A percentile compares a stretch with the other conserved stretches of the same genome.
Evolutionary conservation across 129 eudicot species (phyloP).

Genomic region (Erigeron canadensis): DNA sequence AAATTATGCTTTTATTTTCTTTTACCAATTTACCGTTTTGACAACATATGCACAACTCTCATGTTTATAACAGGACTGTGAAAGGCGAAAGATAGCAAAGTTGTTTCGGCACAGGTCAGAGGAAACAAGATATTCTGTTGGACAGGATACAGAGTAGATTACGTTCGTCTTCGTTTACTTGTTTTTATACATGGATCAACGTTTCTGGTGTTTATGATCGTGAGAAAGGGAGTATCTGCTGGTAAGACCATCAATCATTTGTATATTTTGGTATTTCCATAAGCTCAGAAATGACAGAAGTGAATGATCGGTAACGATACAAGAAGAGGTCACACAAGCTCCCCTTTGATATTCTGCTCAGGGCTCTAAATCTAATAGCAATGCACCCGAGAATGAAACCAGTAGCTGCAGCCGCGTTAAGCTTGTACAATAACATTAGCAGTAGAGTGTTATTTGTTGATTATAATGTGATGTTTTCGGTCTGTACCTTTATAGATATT

Average conservation of each 20-base stretch:
- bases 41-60: neutral
- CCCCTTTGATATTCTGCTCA: neutral
- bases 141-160: constrained; percentile 48
- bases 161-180: neutral
- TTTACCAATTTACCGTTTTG: neutral
- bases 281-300: constrained; percentile 25
- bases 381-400: constrained; percentile 8
- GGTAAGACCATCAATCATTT: constrained; percentile 24
- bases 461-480: constrained; percentile 5
- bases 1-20: neutral
- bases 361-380: constrained; percentile 9
- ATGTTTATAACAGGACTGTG: constrained; percentile 73
- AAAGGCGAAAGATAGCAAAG: constrained; percentile 89
- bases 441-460: constrained; percentile 5
- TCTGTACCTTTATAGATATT: constrained; percentile 19
- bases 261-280: constrained; percentile 15
- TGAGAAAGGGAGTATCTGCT: constrained; percentile 15
- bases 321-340: constrained; percentile 17
- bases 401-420: constrained; percentile 15
- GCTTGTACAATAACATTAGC: constrained; percentile 25
- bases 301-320: constrained; percentile 28
- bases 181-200: constrained; percentile 14
- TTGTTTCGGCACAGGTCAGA: constrained; percentile 88
- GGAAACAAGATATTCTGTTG: constrained; percentile 51
- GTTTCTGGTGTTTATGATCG: constrained; percentile 22